These are phyloP conservation scores for Metschnikowia noctiluminum DNA, from an alignment of 805 yeast species.

Conservation along the genomic window DNA sequence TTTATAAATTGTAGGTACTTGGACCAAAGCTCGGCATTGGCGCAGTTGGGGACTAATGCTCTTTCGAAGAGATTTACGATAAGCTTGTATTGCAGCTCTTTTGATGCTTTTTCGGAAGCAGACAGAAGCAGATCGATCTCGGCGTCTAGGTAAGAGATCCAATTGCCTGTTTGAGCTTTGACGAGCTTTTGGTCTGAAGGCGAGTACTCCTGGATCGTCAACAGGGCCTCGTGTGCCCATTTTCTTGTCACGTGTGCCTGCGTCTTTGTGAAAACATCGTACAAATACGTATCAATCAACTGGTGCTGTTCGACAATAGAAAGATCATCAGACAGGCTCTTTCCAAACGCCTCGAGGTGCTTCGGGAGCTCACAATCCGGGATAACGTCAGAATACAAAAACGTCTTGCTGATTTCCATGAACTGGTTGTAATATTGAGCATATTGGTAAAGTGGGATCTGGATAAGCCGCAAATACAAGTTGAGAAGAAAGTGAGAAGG, in stretches of 20 bases:
- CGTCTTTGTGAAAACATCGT: constrained; percentile 41
- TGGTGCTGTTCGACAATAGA: constrained; percentile 38
- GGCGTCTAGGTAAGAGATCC: constrained; percentile 63
- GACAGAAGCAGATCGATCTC: constrained; percentile 31
- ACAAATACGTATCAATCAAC: constrained; percentile 43
- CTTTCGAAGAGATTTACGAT: constrained; percentile 62
- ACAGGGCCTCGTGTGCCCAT: constrained; percentile 70
- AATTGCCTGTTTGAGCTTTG: constrained; percentile 43
- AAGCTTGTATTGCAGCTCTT: constrained; percentile 20
- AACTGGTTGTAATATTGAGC: constrained; percentile 65
- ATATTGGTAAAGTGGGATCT: constrained; percentile 81
- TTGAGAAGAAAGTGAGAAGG: constrained; percentile 27
- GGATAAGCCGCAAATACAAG: constrained; percentile 44
- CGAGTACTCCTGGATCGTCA: constrained; percentile 54
- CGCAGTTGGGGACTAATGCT: constrained; percentile 66
- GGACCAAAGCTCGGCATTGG: constrained; percentile 62
- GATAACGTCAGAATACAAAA: constrained; percentile 27
- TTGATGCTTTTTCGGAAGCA: background rate
- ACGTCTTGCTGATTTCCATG: constrained; percentile 34
- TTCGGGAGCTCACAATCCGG: constrained; percentile 16
- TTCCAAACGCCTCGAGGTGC: constrained; percentile 23
- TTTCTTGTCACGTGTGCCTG: constrained; percentile 53
- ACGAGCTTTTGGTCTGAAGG: constrained; percentile 40
- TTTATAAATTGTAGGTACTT: constrained; percentile 54
- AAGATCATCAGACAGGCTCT: constrained; percentile 22